These are phyloP conservation scores for Zymoseptoria ardabiliae DNA, from an alignment of 2,329 filamentous ascomycete species.

Conservation along the genomic window DNA sequence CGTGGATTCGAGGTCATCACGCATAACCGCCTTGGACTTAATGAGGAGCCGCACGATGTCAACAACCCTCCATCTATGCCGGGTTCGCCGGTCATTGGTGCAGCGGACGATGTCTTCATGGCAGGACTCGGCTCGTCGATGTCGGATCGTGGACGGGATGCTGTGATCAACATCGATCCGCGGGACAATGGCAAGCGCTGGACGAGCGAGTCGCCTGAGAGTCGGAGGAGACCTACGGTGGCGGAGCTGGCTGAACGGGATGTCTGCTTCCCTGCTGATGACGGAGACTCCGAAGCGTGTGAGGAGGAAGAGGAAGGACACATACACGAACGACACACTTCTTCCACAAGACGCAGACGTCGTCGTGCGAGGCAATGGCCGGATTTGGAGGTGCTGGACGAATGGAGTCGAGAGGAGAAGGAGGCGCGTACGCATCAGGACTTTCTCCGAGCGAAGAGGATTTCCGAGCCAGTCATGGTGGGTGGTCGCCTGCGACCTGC, in stretches of 20 bases:
- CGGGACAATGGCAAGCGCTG: conserved; percentile 20
- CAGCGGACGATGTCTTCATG: conserved; percentile 60
- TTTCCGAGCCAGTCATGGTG: conserved; percentile 87
- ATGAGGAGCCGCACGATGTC: conserved; percentile 42
- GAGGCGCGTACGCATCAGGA: conserved; percentile 66
- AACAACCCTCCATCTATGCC: conserved; percentile 60
- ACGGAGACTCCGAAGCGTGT: conserved; percentile 56
- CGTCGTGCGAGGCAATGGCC: conserved; percentile 70
- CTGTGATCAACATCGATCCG: conserved; percentile 45
- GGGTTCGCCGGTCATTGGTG: conserved; percentile 48
- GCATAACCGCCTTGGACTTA: conserved; percentile 5
- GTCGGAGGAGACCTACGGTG: conserved; percentile 45
- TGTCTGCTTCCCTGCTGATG: conserved; percentile 79
- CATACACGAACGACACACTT: conserved; percentile 7
- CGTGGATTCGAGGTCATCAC: conserved; percentile 8
- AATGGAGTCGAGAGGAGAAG: conserved; percentile 87
- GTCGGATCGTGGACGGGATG: conserved; percentile 37
- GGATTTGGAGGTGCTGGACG: conserved; percentile 72
- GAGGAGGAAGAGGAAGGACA: conserved; percentile 50
- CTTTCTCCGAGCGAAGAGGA: conserved; percentile 77
- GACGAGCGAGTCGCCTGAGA: conserved; percentile 34
- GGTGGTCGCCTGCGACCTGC: conserved; percentile 80
- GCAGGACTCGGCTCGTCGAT: conserved; percentile 51
- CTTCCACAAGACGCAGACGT: conserved; percentile 40
- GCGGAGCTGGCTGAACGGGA: conserved; percentile 68